Evolutionary conservation across 768 basidiomycete species (phyloP), one percentile per base, ranked within the genome.

Genomic region (Leccinellum rugosiceps): DNA sequence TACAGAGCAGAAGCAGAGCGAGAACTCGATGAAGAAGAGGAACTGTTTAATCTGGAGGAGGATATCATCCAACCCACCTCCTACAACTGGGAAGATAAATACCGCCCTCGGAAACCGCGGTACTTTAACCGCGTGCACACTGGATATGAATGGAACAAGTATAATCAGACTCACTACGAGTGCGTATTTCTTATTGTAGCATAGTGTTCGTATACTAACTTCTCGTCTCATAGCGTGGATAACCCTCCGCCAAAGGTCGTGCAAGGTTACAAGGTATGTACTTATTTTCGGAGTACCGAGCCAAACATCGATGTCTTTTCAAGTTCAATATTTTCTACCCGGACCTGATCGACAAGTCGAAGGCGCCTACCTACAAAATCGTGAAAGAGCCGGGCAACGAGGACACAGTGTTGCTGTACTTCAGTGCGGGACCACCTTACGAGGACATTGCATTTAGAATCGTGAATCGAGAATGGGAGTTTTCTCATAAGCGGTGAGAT

Each of bases 101-200:
- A 96, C 67, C 81, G 97, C 38, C 96, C 97, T 30, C 82, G 97
- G 34, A 99, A 98, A 72, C 97, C 97, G 46, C 81, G 95, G 60
- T 99, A 98, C 78, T 98, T 98, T 78, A 99, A 99, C 69, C 87
- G 97, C 57, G 97, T 98, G 25, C 94, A 98, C 68, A 99, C 97
- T 30, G 97, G 97, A 26, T 99, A 96, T 70, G 97, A 99, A 72
- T 99, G 97, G 97, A 98, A 96, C 79, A 98, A 98, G 78, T 99
- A 98, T 74, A 98, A 98, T 72, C 96, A 98, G 72, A 98, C 97
- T 4, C 97, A 98, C 76, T 99, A 98, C 73, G 97, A 98, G 93
- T 96, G 77, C 62, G 21, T 58, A 21, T 55, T 45, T 55, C 50
- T 28, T 14, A 46, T 57, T 11, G 13, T 46, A 50, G 41, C 19